A percentile compares a stretch with the other conserved stretches of the same genome.
phyloP scores from a whole-genome alignment of 129 eudicot species.

The Pseudognaphalium luteoalbum region DNA sequence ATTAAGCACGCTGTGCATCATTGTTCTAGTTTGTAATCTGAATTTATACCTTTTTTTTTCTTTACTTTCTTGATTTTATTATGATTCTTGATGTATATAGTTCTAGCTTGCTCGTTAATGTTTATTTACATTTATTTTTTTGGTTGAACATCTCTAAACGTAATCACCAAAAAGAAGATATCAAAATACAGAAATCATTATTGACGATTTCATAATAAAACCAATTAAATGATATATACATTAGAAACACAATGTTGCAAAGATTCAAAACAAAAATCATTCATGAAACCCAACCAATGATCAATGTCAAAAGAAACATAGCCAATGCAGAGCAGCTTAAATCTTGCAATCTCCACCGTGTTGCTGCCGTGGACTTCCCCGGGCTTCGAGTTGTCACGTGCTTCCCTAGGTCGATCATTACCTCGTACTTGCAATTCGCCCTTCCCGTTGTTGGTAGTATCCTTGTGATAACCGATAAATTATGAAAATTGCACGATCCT shows the following conservation, averaged over 20 bases:
- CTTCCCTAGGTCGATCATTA: conserved; percentile 63
- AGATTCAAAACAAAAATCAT: conserved; percentile 29
- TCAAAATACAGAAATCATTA: conserved; percentile 8
- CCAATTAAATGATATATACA: conserved; percentile 9
- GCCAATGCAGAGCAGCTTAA: not conserved
- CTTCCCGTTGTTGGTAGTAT: conserved; percentile 53
- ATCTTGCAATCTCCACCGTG: conserved; percentile 17
- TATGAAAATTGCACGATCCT: conserved; percentile 70
- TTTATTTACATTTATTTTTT: too few relatives aligned
- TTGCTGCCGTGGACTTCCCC: conserved; percentile 15
- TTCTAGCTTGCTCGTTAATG: too few relatives aligned
- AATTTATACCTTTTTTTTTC: too few relatives aligned
- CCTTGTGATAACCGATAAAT: conserved; percentile 48
- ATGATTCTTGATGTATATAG: not conserved
- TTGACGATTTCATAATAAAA: not conserved
- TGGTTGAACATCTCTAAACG: too few relatives aligned
- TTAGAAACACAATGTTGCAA: conserved; percentile 9
- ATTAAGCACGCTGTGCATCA: not conserved
- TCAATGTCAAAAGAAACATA: conserved; percentile 16
- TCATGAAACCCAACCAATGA: conserved; percentile 31
- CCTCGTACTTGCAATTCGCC: conserved; percentile 53
- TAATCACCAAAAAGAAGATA: not conserved
- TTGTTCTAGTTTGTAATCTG: not conserved
- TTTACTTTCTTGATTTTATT: too few relatives aligned
- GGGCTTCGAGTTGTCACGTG: conserved; percentile 41